Conservation (phyloP, 805 yeast species). For the Candida sithepensis region DNA sequence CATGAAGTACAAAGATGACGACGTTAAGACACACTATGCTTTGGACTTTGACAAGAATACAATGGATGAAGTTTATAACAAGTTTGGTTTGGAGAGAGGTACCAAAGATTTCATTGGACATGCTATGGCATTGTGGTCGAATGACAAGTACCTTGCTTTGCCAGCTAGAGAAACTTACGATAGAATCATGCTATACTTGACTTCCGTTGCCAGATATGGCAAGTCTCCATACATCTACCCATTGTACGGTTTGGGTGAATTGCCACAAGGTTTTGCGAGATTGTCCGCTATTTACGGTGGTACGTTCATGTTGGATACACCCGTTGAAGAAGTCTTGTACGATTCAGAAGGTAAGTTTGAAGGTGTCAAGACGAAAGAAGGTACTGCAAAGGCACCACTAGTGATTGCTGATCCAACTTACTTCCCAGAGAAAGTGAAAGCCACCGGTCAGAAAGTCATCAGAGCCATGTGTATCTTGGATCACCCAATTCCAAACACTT, state of each 20-base stretch:
- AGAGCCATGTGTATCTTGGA: slow-evolving; percentile 86
- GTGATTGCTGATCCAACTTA: slow-evolving; percentile 98
- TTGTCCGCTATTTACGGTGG: slow-evolving; percentile 97
- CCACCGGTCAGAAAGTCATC: slow-evolving; percentile 71
- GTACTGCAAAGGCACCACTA: slow-evolving; percentile 84
- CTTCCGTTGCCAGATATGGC: slow-evolving; percentile 91
- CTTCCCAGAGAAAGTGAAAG: slow-evolving; percentile 77
- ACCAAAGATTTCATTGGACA: slow-evolving; percentile 97
- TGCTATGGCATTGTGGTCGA: slow-evolving; percentile 96
- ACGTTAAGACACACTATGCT: slow-evolving; percentile 76
- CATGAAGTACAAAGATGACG: slow-evolving; percentile 75
- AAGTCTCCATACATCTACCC: slow-evolving; percentile 97
- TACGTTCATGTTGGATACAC: slow-evolving; percentile 96
- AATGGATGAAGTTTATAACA: slow-evolving; percentile 85
- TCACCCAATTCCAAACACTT: slow-evolving; percentile 82
- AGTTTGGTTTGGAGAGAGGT: slow-evolving; percentile 88
- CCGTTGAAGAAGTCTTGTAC: slow-evolving; percentile 84
- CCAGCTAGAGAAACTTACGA: slow-evolving; percentile 93
- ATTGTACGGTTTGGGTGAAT: slow-evolving; percentile 91
- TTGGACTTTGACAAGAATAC: slow-evolving; percentile 81
- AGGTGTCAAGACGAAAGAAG: slow-evolving; percentile 91
- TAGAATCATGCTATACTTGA: slow-evolving; percentile 78
- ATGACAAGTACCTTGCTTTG: slow-evolving; percentile 80
- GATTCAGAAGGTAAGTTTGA: slow-evolving; percentile 66
- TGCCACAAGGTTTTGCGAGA: slow-evolving; percentile 99